Evolutionary conservation across 202 grass and related monocot genomes (phyloP), one percentile per base, ranked within the genome.

Genomic region (Setaria viridis): DNA sequence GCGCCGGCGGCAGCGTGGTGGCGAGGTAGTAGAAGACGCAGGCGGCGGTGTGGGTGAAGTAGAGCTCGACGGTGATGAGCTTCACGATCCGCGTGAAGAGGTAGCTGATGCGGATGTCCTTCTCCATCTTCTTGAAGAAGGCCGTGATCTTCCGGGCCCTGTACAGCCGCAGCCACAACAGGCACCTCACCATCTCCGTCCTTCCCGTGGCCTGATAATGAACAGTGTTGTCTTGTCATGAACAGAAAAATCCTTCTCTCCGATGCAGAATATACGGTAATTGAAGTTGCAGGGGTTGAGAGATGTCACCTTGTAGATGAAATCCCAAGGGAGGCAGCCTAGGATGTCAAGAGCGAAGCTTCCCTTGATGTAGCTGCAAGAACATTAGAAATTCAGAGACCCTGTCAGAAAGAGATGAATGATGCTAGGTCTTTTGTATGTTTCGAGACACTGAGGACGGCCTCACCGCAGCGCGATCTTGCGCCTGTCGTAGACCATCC

Each of bases 1-100:
- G 81, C 19, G 84, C 85, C 16, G 88, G 91, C 2, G 93, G 90
- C 81, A 95, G 74, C 69, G 88, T 94, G 81, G 93, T 94, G 70
- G 96, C 96, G 33, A 98, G 89, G 86, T 98, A 98, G 72, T 98
- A 94, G 84, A 98, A 98, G 80, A 92, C 58, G 77, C 93, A 95
- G 72, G 96, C 96, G 49, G 93, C 93, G 46, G 81, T 94, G 94
- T 98, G 96, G 14, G 91, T 94, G 92, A 83, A 95, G 79, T 98
- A 94, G 66, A 98, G 78, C 83, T 98, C 96, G 9, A 94, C 96
- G 39, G 90, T 98, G 78, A 95, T 65, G n/a, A 98, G 90, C 93
- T 95, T 98, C 5, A 88, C 90, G 32, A 95, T 92, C 76, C 96
- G 88, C 29, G 96, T 98, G 89, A 95, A 90, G 33, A 95, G 88